Evolutionary conservation across 1,139 yeast genomes (phyloP), one percentile per base, ranked within the genome.

Genomic region (Candida mesenterica): DNA sequence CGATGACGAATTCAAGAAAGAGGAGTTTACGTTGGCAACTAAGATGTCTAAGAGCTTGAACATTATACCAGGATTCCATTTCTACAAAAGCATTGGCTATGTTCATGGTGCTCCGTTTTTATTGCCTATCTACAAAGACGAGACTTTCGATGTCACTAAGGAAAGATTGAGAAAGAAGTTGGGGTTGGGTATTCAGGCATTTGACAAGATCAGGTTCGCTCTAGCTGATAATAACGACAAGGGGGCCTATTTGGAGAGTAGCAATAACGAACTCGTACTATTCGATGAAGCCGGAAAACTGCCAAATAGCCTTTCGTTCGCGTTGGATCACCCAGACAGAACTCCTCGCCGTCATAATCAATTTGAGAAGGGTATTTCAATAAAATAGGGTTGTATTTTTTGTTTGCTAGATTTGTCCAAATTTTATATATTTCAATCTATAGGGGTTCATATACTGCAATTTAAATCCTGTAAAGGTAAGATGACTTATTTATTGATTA

Each of bases 91-190:
- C 32, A 72, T 82, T 15, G 71, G 69, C 30, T 76, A 79, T 45
- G 69, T 79, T 15, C 98, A 94, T 56, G 94, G 97, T n/a, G 69
- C 84, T 24, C 96, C 98, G 5, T 92, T 92, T 56, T 64, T 84
- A 16, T 84, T 92, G 53, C 76, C 80, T 10, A 60, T 87, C 6
- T 66, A 72, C 36, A 82, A 84, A 3, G 71, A 70, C 15, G 98
- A 94, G 56, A 61, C 62, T 31, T 75, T 86, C 36, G 53, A 58
- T 3, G 79, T 76, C n/a, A 82, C 95, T 2, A 81, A 73, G 50
- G 71, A 65, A 18, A 75, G 98, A 43, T 65, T 92, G 42, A 83
- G 84, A 52, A 71, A 69, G 46, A 66, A 66, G 40, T 51, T 88
- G 46, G 96, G 96, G 1, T 62, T 87, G 40, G 90, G 90, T 15